phyloP scores from a whole-genome alignment of 345 rosid genomes.

The Hibiscus tridactylites region DNA sequence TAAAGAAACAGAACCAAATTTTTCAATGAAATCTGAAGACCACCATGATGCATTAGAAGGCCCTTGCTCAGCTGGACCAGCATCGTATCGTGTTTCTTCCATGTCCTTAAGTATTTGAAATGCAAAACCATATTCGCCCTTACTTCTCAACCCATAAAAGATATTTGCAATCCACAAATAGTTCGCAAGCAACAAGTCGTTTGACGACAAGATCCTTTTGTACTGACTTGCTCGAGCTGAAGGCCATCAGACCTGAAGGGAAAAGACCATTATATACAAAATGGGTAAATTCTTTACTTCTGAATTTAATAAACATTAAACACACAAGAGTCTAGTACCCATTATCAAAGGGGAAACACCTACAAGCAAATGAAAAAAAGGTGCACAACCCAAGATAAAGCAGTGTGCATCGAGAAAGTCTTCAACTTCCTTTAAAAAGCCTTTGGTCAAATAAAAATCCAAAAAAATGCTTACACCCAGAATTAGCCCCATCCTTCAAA shows the following conservation, averaged over 20 bases:
- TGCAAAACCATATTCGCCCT: constrained; percentile 52
- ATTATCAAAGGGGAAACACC: background rate
- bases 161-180: background rate
- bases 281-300: constrained; percentile 3
- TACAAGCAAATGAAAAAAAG: background rate
- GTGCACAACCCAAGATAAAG: background rate
- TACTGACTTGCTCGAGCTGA: constrained; percentile 30
- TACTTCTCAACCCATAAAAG: constrained; percentile 50
- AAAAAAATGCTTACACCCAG: no score
- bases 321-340: background rate
- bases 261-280: constrained; percentile 7
- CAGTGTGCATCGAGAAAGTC: background rate
- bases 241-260: constrained; percentile 46
- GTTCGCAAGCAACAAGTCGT: constrained; percentile 25
- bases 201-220: constrained; percentile 23
- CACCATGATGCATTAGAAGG: constrained; percentile 70
- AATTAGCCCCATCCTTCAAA: no score
- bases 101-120: constrained; percentile 49
- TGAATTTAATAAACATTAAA: background rate
- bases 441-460: no score
- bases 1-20: constrained; percentile 60
- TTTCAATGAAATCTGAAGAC: constrained; percentile 82
- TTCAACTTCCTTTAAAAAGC: no score
- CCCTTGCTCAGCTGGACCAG: constrained; percentile 60
- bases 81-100: constrained; percentile 74